Evolutionary conservation across 495 filamentous ascomycete genomes (phyloP), one percentile per base, ranked within the genome.

Genomic region (Penicillium riverlandense): DNA sequence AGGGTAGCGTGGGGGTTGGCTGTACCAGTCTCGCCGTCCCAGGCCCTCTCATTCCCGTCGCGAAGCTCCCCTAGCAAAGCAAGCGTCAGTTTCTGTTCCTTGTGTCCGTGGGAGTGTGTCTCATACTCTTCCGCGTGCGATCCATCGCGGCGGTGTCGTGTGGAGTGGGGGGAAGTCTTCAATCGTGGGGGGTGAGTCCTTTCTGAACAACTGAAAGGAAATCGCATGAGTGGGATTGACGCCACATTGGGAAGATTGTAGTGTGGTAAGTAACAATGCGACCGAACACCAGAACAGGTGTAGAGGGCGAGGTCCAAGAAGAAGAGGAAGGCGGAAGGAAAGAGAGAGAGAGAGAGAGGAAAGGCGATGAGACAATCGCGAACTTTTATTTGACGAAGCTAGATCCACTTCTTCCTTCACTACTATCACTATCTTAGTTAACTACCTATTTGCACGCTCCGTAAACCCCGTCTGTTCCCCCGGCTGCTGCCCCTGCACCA

Each of bases 21-120:
- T 22, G 22, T 78, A 95, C 91, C 86, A 71, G 72, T 81, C 51
- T 95, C 86, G 40, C 87, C 91, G 60, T 84, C 72, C 92, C 92
- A 98, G 27, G 83, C 86, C 67, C 78, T 76, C 58, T 80, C 74
- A 63, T 98, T 98, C 52, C 95, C 72, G 57, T 85, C 78, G 65
- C 88, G 85, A 61, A 97, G 75, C 67, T 96, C 90, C 65, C 89
- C 90, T 96, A 45, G 22, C 22, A 22, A 6, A 35, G 15, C 35
- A 43, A 47, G 47, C 49, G 35, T 6, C 7, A 40, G 8, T 22
- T 22, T 4, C 22, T 22, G 4, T 22, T 22, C 22, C 6, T 22
- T 22, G 22, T 6, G 22, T 22, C 22, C 0, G 22, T 22, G 22
- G 22, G 4, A 0, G 4, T 3, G 6, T 2, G 42, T 38, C 36